Base-by-base conservation (phyloP, 306 rosid species). In the Rubus parviflorus region DNA sequence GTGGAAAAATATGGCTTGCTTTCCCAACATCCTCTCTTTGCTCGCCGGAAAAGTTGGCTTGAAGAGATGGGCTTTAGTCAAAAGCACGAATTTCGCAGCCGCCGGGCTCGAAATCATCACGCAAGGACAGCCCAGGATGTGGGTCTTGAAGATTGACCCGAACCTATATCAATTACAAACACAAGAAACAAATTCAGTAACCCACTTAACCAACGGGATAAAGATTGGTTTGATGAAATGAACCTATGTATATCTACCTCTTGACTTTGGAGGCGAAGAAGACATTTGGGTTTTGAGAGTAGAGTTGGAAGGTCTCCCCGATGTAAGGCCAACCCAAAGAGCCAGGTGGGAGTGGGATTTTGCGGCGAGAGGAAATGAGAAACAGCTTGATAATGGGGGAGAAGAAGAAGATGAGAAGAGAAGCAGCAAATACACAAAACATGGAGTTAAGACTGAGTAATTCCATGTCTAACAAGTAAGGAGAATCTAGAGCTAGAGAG, bases 11-110 rank as follows among this genome's bases (percentile, higher is more conserved):
- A 95, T 90, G 8, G 97, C 99, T 80, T 95, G 91, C 63, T 90
- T 92, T 7, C 99, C 99, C 87, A 95, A 66, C 96, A 95, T 92
- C 86, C 97, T 89, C 86, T 95, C 97, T 84, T 95, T 95, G 75
- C 97, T 92, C 0, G 94, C 91, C 0, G 99, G 99, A 51, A 91
- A 95, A 78, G 97, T 95, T 40, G 99, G 97, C 83, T 95, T 95
- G 85, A 95, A 95, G 6, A 95, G 92, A 17, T 89, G 90, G 65
- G 97, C 89, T 76, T 74, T 87, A 4, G 87, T 89, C 3, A 82
- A 84, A 4, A 95, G 88, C 60, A 95, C 99, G 76, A 95, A 90
- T 68, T 88, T 95, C 0, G 90, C 99, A 5, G 97, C 99, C 41
- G 91, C 97, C 0, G 99, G 97, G 73, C 93, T 92, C 1, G 99